Percentiles rank a stretch among this genome's conserved stretches.
Conservation (phyloP, 495 filamentous ascomycete genomes). For the Lineolata rhizophorae region DNA sequence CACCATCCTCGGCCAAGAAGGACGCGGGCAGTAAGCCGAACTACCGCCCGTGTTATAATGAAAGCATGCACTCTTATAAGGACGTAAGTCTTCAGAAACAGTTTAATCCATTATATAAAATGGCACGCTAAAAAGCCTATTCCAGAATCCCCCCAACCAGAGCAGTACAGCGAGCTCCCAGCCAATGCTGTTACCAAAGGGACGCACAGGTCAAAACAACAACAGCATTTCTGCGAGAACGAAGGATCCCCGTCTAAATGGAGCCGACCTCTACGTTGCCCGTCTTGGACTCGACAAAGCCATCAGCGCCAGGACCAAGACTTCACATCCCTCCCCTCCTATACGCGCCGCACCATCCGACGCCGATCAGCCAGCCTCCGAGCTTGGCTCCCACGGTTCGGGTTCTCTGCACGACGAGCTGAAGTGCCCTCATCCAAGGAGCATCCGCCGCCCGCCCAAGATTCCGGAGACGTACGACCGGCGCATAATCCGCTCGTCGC, state of each 20-base stretch:
- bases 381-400: too few species aligned
- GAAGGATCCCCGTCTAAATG: slow-evolving; percentile 24
- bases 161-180: slow-evolving; percentile 9
- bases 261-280: slow-evolving; percentile 30
- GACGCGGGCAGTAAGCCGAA: too few species aligned
- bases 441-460: neutral
- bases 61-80: too few species aligned
- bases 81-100: too few species aligned
- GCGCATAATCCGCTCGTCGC: slow-evolving; percentile 13
- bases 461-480: slow-evolving; percentile 9
- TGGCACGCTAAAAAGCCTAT: too few species aligned
- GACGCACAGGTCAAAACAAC: slow-evolving; percentile 6
- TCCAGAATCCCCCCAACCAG: too few species aligned
- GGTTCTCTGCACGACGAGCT: slow-evolving; percentile 27
- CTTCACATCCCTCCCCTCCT: too few species aligned
- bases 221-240: slow-evolving; percentile 17
- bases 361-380: slow-evolving; percentile 1
- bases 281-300: slow-evolving; percentile 19
- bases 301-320: too few species aligned
- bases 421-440: neutral
- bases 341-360: neutral
- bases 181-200: slow-evolving; percentile 12
- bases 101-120: too few species aligned
- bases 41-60: neutral
- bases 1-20: too few species aligned